phyloP scores from a whole-genome alignment of 345 rosid species.

The Dipteronia sinensis region DNA sequence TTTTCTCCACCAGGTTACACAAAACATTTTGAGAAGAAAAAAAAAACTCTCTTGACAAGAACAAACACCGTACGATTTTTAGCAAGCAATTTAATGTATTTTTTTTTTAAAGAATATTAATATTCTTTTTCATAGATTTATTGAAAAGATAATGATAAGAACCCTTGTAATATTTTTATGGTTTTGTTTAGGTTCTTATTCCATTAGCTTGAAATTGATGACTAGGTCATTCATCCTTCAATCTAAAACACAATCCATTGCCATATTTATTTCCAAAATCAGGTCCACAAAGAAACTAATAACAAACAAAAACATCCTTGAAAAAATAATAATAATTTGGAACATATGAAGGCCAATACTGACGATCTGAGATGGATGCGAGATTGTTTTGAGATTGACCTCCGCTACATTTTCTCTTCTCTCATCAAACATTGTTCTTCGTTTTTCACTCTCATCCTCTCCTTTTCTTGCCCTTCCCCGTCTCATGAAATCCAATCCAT shows the following conservation, averaged over 20 bases:
- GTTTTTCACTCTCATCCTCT: conserved; percentile 19
- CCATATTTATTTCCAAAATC: no score
- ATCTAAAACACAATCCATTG: no score
- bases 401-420: no score
- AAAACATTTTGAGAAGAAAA: no score
- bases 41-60: neutral
- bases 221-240: neutral
- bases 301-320: no score
- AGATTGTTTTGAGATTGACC: no score
- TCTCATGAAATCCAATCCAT: conserved; percentile 21
- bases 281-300: no score
- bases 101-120: neutral
- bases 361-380: no score
- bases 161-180: neutral
- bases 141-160: neutral
- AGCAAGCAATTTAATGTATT: neutral
- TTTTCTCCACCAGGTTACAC: no score
- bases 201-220: neutral
- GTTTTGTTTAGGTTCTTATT: neutral
- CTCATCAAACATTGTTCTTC: conserved; percentile 7
- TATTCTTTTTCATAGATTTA: neutral
- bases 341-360: no score
- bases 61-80: neutral
- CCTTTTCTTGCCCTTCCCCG: conserved; percentile 14
- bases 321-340: no score